Evolutionary conservation across 345 rosid species (phyloP), one percentile per base, ranked within the genome.

Genomic region (Arabidopsis arenosa): DNA sequence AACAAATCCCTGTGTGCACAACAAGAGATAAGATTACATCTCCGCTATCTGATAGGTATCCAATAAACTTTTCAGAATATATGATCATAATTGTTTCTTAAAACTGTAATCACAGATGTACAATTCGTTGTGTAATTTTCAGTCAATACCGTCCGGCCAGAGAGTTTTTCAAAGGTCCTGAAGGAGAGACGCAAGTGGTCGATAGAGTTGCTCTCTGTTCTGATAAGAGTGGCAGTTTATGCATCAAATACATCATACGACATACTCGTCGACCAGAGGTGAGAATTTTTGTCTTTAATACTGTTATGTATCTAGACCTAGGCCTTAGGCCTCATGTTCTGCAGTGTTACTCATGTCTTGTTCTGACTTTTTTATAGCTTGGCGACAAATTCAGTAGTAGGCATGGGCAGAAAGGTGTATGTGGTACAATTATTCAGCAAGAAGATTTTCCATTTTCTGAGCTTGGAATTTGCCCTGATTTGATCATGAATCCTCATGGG

Each of bases 311-410:
- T 77, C 35, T 57, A 43, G 60, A 63, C 64, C 13, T 43, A 52
- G 17, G 60, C 66, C 64, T 13, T 43, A 52, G 17, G 62, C 56
- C 54, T 63, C 48, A 35, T 66, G 40, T 51, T 72, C 26, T 40
- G 43, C 36, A 66, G 44, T 66, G 43, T 51, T 63, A 63, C 68
- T 49, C 43, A 61, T 43, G 49, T 44, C 37, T 52, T 57, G 55
- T 40, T 67, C 33, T 48, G 17, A 41, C 57, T 51, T 49, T 74
- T 62, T 13, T 63, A 41, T 61, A 92, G 98, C 81, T 94, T 68
- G 98, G 98, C 57, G 98, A 94, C 86, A 94, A 92, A 76, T 94
- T 94, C 71, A 94, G 98, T 83, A 94, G 97, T 83, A 87, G 97
- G 72, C 98, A 94, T 83, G 98, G 98, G 61, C 97, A 94, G 80